Evolutionary conservation across 2,329 filamentous ascomycete species (phyloP).

Genomic region (Colletotrichum neosansevieriae): DNA sequence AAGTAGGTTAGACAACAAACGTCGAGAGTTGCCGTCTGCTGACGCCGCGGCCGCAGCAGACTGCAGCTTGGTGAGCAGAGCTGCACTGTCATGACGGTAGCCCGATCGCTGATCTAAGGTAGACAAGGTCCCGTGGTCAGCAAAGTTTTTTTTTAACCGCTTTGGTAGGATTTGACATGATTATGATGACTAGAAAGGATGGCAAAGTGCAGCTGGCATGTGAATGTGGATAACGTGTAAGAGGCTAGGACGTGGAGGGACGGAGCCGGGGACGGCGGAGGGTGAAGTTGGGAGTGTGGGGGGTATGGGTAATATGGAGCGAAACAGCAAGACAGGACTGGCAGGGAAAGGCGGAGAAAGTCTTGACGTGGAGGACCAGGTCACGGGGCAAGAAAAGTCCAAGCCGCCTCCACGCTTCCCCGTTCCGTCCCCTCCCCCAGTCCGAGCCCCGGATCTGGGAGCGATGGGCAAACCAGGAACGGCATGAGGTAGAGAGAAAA

Average conservation of each 20-base stretch:
- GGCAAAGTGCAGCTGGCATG: conserved; percentile 40
- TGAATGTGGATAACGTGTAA: conserved; percentile 41
- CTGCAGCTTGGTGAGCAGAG: conserved; percentile 48
- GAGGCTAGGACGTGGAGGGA: conserved; percentile 37
- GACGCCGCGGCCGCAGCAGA: conserved; percentile 42
- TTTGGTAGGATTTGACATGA: conserved; percentile 15
- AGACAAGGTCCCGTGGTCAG: conserved; percentile 50
- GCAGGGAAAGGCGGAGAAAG: conserved; percentile 21
- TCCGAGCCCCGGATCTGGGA: conserved; percentile 33
- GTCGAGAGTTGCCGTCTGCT: conserved; percentile 41
- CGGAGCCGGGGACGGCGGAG: conserved; percentile 34
- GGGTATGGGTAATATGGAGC: conserved; percentile 13
- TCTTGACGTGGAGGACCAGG: conserved; percentile 33
- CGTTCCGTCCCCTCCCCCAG: conserved; percentile 33
- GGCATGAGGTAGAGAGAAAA: conserved; percentile 39
- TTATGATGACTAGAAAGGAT: conserved; percentile 19
- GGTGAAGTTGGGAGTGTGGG: conserved; percentile 9
- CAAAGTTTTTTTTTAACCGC: neutral
- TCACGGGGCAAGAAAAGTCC: conserved; percentile 34
- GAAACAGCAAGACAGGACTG: conserved; percentile 25
- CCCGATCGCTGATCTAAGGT: conserved; percentile 52
- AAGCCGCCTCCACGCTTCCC: conserved; percentile 25
- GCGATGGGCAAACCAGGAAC: conserved; percentile 21
- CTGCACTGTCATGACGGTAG: conserved; percentile 49
- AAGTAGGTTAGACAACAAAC: conserved; percentile 40